Percentiles rank a stretch among this genome's conserved stretches.
These are phyloP conservation scores for Anthracocystis walkeri DNA, from an alignment of 1,284 basidiomycete genomes.

Conservation along the genomic window DNA sequence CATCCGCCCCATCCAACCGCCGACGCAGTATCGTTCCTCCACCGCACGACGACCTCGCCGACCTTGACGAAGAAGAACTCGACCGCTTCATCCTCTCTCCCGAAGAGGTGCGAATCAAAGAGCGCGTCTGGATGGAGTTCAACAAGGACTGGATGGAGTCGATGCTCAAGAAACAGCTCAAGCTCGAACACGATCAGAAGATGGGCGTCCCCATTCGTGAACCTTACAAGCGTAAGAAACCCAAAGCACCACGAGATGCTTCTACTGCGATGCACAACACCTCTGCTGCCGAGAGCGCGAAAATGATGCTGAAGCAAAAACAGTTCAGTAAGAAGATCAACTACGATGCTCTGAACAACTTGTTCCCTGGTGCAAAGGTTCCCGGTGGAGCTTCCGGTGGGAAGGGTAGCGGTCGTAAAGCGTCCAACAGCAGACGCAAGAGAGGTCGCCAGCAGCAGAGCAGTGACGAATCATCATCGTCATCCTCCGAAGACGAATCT, in stretches of 20 bases:
- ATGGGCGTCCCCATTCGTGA: constrained; percentile 59
- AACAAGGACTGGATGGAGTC: constrained; percentile 94
- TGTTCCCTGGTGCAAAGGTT: constrained; percentile 59
- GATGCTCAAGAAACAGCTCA: constrained; percentile 64
- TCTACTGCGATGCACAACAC: constrained; percentile 58
- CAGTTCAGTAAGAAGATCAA: constrained; percentile 67
- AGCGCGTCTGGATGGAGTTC: constrained; percentile 95
- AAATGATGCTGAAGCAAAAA: constrained; percentile 67
- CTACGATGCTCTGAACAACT: constrained; percentile 65
- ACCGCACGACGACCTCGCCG: constrained; percentile 52
- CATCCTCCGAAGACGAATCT: constrained; percentile 26
- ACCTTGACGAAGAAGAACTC: constrained; percentile 89
- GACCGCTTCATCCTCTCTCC: constrained; percentile 83
- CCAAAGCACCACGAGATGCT: constrained; percentile 59
- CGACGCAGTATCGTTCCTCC: constrained; percentile 19
- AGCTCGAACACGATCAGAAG: constrained; percentile 66
- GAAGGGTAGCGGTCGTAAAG: constrained; percentile 19
- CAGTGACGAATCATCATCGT: constrained; percentile 33
- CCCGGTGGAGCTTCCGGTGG: constrained; percentile 17
- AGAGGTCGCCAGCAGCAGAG: constrained; percentile 33
- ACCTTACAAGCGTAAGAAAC: constrained; percentile 61
- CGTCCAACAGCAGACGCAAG: constrained; percentile 17
- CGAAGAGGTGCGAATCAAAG: constrained; percentile 88
- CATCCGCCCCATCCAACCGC: constrained; percentile 5
- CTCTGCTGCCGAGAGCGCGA: constrained; percentile 66